phyloP scores from a whole-genome alignment of 495 filamentous ascomycete genomes.

The Chaetomidium leptoderma region DNA sequence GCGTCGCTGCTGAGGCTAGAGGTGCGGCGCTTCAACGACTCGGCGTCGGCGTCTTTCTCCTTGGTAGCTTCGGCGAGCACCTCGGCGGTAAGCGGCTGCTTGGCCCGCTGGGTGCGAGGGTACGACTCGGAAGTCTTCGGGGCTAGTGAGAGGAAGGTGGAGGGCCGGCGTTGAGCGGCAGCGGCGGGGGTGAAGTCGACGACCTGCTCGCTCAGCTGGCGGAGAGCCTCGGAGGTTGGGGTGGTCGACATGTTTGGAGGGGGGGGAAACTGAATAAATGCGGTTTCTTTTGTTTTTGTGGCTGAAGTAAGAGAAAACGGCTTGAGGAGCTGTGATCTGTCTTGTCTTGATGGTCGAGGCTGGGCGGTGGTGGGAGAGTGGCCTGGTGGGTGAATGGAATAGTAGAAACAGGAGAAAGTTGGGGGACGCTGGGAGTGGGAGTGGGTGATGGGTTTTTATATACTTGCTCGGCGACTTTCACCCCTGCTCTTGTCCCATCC shows the following conservation, averaged over 20 bases:
- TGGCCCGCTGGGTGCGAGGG: conserved; percentile 27
- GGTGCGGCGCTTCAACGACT: conserved; percentile 29
- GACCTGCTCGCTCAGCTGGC: conserved; percentile 25
- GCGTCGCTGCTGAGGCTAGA: conserved; percentile 36
- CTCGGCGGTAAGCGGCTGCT: conserved; percentile 25
- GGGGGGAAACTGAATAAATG: not conserved
- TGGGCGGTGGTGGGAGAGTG: not conserved
- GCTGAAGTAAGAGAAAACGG: no score
- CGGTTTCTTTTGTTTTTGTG: no score
- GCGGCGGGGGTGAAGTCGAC: conserved; percentile 17
- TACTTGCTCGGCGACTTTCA: not conserved
- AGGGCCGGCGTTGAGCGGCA: conserved; percentile 30
- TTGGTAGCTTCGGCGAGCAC: conserved; percentile 23
- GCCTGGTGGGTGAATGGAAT: not conserved
- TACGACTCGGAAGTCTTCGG: conserved; percentile 44
- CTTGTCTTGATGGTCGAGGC: not conserved
- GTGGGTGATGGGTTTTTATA: conserved; percentile 15
- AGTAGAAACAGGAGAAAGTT: conserved; percentile 4
- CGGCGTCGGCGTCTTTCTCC: conserved; percentile 2
- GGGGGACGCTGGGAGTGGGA: not conserved
- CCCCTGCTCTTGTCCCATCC: not conserved
- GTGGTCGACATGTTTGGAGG: not conserved
- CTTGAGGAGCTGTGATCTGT: not conserved
- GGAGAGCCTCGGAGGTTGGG: conserved; percentile 18
- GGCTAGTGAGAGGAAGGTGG: conserved; percentile 43